phyloP scores from a whole-genome alignment of 352 stramenopile species.

The Peronosclerospora sorghi region DNA sequence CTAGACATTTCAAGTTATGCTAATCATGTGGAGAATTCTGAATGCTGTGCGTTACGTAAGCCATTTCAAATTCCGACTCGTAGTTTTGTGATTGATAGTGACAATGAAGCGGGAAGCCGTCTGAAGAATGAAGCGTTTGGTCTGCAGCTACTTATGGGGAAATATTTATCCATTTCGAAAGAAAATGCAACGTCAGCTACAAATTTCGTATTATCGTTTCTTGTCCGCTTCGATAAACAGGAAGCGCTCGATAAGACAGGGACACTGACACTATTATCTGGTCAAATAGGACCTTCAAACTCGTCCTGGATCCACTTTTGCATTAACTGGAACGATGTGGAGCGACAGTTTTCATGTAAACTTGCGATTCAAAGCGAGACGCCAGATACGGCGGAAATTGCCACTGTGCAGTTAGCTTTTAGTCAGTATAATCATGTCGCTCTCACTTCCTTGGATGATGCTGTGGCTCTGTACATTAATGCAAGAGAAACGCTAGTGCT shows the following conservation, averaged over 20 bases:
- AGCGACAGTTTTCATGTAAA: slow-evolving; percentile 8
- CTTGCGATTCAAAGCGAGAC: slow-evolving; percentile 3
- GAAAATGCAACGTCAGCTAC: neutral
- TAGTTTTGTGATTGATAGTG: neutral
- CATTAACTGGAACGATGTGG: slow-evolving; percentile 10
- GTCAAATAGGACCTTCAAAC: slow-evolving; percentile 4
- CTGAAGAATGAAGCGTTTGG: slow-evolving; percentile 14
- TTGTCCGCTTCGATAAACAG: slow-evolving; percentile 28
- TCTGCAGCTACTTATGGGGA: slow-evolving; percentile 28
- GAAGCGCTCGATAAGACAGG: neutral
- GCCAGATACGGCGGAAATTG: neutral
- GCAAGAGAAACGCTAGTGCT: slow-evolving; percentile 4
- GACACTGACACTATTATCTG: slow-evolving; percentile 7
- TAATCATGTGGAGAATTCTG: slow-evolving; percentile 23
- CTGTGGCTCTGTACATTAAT: slow-evolving; percentile 15
- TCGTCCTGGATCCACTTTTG: slow-evolving; percentile 7
- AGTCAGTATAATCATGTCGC: slow-evolving; percentile 22
- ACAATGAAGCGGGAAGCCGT: slow-evolving; percentile 1
- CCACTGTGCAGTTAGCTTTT: slow-evolving; percentile 3
- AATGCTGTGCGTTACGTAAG: slow-evolving; percentile 32
- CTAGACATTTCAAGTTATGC: slow-evolving; percentile 45
- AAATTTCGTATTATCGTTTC: slow-evolving; percentile 28
- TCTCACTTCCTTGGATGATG: slow-evolving; percentile 1
- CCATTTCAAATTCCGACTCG: slow-evolving; percentile 37
- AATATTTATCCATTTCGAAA: slow-evolving; percentile 11